phyloP scores from a whole-genome alignment of 768 basidiomycete genomes.

The Naganishia randhawae region DNA sequence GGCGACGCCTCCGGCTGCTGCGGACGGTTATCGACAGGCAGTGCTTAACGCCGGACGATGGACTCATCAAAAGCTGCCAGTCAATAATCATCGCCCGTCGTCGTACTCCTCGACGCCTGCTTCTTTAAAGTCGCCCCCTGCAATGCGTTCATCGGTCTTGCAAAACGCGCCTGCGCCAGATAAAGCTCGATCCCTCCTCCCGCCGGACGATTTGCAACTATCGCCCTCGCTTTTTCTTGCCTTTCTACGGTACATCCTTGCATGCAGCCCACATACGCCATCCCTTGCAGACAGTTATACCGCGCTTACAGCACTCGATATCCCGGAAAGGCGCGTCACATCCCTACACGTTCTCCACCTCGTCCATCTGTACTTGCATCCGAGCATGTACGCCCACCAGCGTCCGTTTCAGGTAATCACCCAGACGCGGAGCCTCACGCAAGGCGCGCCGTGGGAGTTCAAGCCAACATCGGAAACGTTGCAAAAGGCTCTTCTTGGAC shows the following conservation, averaged over 20 bases:
- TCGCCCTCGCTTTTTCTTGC: slow-evolving; percentile 9
- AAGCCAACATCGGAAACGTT: slow-evolving; percentile 2
- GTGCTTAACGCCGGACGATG: slow-evolving; percentile 12
- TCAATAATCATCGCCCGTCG: neutral
- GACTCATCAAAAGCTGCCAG: neutral
- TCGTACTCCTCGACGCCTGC: neutral
- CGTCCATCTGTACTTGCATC: slow-evolving; percentile 12
- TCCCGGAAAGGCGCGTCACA: neutral
- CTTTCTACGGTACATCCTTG: slow-evolving; percentile 14
- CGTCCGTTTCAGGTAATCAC: slow-evolving; percentile 4
- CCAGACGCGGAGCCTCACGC: neutral
- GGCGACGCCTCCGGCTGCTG: neutral
- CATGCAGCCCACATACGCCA: slow-evolving; percentile 3
- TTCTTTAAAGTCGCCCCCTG: neutral
- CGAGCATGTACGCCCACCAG: neutral
- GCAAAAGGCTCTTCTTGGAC: slow-evolving; percentile 7
- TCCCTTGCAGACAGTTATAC: slow-evolving; percentile 12
- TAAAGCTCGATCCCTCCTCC: slow-evolving; percentile 6
- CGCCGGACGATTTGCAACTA: slow-evolving; percentile 2
- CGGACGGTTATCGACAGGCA: neutral
- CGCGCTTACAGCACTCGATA: slow-evolving; percentile 5
- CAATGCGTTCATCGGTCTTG: neutral
- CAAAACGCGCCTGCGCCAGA: slow-evolving; percentile 4
- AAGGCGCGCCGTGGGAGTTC: neutral
- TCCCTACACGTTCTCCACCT: slow-evolving; percentile 1